These are phyloP conservation scores for Rhododendron vialii DNA, from an alignment of 148 eudicot species.

Conservation along the genomic window DNA sequence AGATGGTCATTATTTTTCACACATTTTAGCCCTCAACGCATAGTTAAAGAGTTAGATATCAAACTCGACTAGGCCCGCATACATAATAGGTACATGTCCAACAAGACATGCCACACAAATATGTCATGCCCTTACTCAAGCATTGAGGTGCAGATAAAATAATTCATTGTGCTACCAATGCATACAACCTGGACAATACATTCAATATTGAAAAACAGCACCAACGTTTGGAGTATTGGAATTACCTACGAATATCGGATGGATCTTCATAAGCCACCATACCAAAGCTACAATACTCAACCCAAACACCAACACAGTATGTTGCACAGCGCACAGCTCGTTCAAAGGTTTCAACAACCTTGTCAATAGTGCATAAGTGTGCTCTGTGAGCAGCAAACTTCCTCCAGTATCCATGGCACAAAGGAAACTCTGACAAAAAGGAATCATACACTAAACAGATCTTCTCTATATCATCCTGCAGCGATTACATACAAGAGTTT, in stretches of 20 bases:
- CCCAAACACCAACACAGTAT: conserved; percentile 75
- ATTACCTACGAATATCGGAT: conserved; percentile 68
- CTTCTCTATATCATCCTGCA: conserved; percentile 71
- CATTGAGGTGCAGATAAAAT: background rate
- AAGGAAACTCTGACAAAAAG: conserved; percentile 70
- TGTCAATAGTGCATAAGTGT: conserved; percentile 45
- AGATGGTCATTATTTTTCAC: background rate
- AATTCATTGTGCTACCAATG: background rate
- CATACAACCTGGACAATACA: background rate
- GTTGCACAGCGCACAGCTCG: conserved; percentile 51
- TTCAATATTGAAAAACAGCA: background rate
- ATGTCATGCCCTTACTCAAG: background rate
- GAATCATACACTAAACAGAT: conserved; percentile 62
- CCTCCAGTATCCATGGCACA: conserved; percentile 85
- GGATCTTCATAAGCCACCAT: conserved; percentile 59
- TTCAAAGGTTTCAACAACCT: conserved; percentile 62
- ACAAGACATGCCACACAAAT: background rate
- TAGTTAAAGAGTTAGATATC: background rate
- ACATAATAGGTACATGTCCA: background rate
- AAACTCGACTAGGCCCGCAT: background rate
- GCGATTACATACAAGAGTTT: conserved; percentile 1
- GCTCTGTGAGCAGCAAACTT: conserved; percentile 70
- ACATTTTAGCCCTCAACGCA: background rate
- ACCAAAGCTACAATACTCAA: conserved; percentile 72
- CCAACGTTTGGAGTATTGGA: background rate